phyloP scores from a whole-genome alignment of 306 rosid genomes.

The Quercus wislizeni region DNA sequence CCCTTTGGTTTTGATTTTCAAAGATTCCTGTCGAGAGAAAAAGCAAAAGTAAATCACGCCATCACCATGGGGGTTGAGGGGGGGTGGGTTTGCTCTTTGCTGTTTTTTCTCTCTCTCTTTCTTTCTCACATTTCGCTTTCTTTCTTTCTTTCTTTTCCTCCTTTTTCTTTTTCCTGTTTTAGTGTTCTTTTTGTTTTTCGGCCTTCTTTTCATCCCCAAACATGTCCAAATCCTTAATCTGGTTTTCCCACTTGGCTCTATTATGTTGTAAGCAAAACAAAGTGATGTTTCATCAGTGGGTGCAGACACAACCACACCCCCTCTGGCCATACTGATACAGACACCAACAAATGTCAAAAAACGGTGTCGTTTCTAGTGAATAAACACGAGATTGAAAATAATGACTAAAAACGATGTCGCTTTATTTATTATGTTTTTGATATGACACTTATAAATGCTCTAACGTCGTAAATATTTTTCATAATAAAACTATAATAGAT shows the following conservation, averaged over 20 bases:
- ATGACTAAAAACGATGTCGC: no score
- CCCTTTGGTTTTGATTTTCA: slow-evolving; percentile 49
- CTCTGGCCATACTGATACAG: neutral
- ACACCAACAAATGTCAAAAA: slow-evolving; percentile 14
- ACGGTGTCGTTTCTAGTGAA: neutral
- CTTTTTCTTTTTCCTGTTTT: slow-evolving; percentile 68
- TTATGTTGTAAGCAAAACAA: slow-evolving; percentile 25
- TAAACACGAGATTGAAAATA: no score
- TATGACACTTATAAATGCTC: no score
- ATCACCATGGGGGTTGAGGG: slow-evolving; percentile 31
- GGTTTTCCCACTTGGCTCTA: slow-evolving; percentile 30
- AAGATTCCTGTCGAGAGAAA: slow-evolving; percentile 61
- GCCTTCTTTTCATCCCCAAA: slow-evolving; percentile 43
- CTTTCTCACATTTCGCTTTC: slow-evolving; percentile 41
- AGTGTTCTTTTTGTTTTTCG: slow-evolving; percentile 60
- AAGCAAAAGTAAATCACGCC: slow-evolving; percentile 64
- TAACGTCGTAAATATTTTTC: no score
- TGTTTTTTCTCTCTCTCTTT: neutral
- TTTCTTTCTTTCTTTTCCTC: slow-evolving; percentile 28
- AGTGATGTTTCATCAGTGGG: slow-evolving; percentile 18
- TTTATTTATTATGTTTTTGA: no score
- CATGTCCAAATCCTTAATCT: slow-evolving; percentile 25
- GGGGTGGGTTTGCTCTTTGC: neutral
- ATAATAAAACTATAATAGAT: no score
- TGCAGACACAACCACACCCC: neutral